Evolutionary conservation across 1,284 basidiomycete genomes (phyloP), one percentile per base, ranked within the genome.

Genomic region (Rhodotorula sp.): DNA sequence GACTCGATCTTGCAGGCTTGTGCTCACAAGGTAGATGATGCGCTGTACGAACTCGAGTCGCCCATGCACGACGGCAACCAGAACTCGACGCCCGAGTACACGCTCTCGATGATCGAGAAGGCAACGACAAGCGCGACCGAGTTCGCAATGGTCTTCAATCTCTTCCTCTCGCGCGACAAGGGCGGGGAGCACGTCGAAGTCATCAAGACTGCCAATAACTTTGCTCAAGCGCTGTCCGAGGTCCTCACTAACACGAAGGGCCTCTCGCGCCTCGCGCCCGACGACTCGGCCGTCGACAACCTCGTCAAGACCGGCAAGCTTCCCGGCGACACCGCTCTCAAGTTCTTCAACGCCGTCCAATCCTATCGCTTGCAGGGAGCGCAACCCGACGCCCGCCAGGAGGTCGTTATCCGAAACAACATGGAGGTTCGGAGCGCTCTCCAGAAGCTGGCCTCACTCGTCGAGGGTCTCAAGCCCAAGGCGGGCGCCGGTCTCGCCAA

Each of bases 51-150:
- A 81, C 86, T 99, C 62, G 95, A 99, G 81, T 94, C 94, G 10
- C 92, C 94, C 15, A 89, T 91, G 53, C 90, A 94, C 76, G 88
- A 89, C 11, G 96, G 95, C 54, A 98, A 98, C 82, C 86, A 90
- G 72, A 95, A 91, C 75, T 94, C 95, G 13, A 99, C 96, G 1
- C 95, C 96, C 22, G 94, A 97, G 79, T 99, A 98, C 80, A 96
- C 94, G 0, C 83, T 98, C 31, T 98, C 96, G 16, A 94, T 99
- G 89, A 93, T 99, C 77, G 96, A 99, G 81, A 98, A 98, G 83
- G 90, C 93, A 7, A 84, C 89, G 80, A 92, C 91, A 77, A 94
- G 91, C 77, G 91, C 93, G 24, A 98, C 89, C 70, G 95, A 99
- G 79, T 99, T 99, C 79, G 94, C 94, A 18, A 91, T 91, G 30